Percentiles rank a stretch among this genome's conserved stretches.
These are phyloP conservation scores for Aureobasidium melanogenum DNA, from an alignment of 2,329 filamentous ascomycete genomes.

Conservation along the genomic window DNA sequence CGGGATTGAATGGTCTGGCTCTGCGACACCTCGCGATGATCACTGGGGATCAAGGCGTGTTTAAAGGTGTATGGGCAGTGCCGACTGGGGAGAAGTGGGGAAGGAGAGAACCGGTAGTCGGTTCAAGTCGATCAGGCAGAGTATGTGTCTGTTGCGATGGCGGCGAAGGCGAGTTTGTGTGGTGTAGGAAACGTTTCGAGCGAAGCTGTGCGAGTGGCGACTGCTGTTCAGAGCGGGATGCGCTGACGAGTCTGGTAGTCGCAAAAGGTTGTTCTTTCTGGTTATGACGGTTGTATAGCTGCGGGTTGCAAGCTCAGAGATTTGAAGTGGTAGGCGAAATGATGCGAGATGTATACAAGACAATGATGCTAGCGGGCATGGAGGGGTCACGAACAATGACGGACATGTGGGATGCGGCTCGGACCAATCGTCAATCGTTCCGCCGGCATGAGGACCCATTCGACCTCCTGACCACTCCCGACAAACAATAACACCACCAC, in stretches of 20 bases:
- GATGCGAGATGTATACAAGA: background rate
- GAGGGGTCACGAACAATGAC: slow-evolving; percentile 10
- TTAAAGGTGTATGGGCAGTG: slow-evolving; percentile 65
- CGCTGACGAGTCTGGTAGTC: background rate
- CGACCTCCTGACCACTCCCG: background rate
- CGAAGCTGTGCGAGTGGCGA: slow-evolving; percentile 4
- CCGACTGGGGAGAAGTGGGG: slow-evolving; percentile 25
- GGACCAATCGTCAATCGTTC: slow-evolving; percentile 3
- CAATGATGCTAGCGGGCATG: background rate
- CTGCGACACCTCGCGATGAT: slow-evolving; percentile 77
- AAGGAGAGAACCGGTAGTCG: background rate
- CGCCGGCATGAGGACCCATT: background rate
- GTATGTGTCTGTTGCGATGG: background rate
- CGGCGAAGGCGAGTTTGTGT: background rate
- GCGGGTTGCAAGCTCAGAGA: background rate
- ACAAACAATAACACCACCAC: background rate
- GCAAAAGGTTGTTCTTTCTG: background rate
- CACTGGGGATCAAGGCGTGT: slow-evolving; percentile 77
- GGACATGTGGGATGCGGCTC: background rate
- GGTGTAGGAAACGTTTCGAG: background rate
- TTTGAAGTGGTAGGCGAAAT: background rate
- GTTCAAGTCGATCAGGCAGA: background rate
- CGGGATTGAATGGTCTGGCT: slow-evolving; percentile 35
- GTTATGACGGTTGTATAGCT: background rate
- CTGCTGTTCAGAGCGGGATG: background rate